Percentiles rank a stretch among this genome's conserved stretches.
Evolutionary conservation across 176 grass and related monocot species (phyloP).

Genomic region (Phoenix roebelenii): DNA sequence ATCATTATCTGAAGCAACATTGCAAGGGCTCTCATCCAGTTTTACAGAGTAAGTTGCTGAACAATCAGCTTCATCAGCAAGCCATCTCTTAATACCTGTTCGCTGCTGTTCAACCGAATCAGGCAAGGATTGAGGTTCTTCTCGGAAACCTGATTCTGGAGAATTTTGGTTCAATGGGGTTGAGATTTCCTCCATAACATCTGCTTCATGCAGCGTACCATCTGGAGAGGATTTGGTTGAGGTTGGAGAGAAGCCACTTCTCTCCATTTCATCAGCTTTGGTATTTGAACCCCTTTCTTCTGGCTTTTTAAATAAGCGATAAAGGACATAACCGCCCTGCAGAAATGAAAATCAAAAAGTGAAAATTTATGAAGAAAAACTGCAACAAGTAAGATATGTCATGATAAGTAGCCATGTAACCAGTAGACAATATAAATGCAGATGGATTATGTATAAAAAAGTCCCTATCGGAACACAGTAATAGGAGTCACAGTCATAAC

Average conservation of each 20-base stretch:
- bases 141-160: conserved; percentile 16
- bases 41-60: conserved; percentile 4
- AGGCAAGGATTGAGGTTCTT: background rate
- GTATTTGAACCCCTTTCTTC: conserved; percentile 30
- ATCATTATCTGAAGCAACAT: conserved; percentile 2
- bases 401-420: too few relatives aligned
- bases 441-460: too few relatives aligned
- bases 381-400: too few relatives aligned
- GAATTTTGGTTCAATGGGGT: background rate
- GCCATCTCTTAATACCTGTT: background rate
- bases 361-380: too few relatives aligned
- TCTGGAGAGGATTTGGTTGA: conserved; percentile 20
- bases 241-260: conserved; percentile 9
- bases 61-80: conserved; percentile 3
- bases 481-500: too few relatives aligned
- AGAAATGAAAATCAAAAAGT: background rate
- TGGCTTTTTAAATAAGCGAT: conserved; percentile 54
- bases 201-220: conserved; percentile 16
- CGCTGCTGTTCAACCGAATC: conserved; percentile 3
- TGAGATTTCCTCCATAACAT: conserved; percentile 1
- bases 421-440: too few relatives aligned
- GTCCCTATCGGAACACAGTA: too few relatives aligned
- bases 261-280: conserved; percentile 22
- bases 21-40: background rate
- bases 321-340: conserved; percentile 56